phyloP scores from a whole-genome alignment of 148 eudicot species.

The Cornus florida region DNA sequence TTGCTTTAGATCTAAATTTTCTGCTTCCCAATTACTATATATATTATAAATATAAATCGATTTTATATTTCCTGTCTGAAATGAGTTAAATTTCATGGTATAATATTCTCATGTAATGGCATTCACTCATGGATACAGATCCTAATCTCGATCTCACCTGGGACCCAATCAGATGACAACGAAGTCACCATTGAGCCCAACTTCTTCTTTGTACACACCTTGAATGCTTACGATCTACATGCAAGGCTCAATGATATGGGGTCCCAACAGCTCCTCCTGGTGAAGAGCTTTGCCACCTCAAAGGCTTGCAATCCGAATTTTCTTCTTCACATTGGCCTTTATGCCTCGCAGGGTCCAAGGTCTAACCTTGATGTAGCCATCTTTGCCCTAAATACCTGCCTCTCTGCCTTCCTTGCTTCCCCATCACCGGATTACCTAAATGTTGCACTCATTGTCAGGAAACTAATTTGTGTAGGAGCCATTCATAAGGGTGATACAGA shows the following conservation, averaged over 20 bases:
- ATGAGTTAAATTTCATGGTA: not conserved
- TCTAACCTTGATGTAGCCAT: constrained; percentile 75
- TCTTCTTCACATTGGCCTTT: constrained; percentile 77
- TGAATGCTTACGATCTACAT: constrained; percentile 69
- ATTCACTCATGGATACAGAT: constrained; percentile 47
- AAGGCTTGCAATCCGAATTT: constrained; percentile 71
- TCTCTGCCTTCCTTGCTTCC: constrained; percentile 67
- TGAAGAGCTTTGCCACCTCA: constrained; percentile 59
- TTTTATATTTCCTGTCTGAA: not conserved
- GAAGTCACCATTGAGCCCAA: constrained; percentile 45
- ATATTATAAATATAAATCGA: not conserved
- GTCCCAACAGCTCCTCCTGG: constrained; percentile 58
- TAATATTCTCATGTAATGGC: not conserved
- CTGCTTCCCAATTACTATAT: not conserved
- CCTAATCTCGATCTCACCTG: constrained; percentile 38
- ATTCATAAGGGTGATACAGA: constrained; percentile 63
- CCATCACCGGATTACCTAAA: constrained; percentile 69
- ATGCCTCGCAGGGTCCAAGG: constrained; percentile 66
- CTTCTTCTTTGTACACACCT: constrained; percentile 55
- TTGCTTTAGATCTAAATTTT: not conserved
- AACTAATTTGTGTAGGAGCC: constrained; percentile 49
- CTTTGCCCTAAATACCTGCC: constrained; percentile 61
- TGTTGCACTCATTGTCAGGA: constrained; percentile 64
- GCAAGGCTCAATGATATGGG: constrained; percentile 57
- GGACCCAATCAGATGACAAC: constrained; percentile 36